Evolutionary conservation across 108 stramenopile genomes (phyloP), one percentile per base, ranked within the genome.

Genomic region (Nannochloropsis granulata): DNA sequence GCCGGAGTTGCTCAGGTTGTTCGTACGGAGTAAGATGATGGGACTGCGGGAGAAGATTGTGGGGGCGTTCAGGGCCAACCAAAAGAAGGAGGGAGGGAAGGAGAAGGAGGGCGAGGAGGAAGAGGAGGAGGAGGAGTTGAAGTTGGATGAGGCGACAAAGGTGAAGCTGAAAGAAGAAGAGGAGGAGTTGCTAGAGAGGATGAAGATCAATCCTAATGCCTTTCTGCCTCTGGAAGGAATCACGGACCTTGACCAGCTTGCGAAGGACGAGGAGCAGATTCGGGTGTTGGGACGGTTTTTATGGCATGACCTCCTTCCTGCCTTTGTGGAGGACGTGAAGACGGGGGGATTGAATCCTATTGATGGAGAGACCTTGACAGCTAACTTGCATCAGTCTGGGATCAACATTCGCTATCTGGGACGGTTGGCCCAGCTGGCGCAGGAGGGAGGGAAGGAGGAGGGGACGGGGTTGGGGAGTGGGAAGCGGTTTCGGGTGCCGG

Each of bases 331-430:
- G 13, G 92, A 93, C 14, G 90, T 95, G 78, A 84, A 92, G 13
- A 25, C 44, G 45, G 83, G 46, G 24, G 83, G 25, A 56, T 24
- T 71, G 23, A 44, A 82, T 23, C 82, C 82, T 8, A 84, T 89
- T 25, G 96, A 96, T 86, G 96, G 96, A 10, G 91, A 90, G 82
- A 89, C 91, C 42, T 88, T 97, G 21, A 94, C 82, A 13, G 82
- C 23, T 44, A 24, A 25, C 43, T 14, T 82, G 45, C 79, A 80
- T 21, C 79, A 80, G 24, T 44, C 79, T 91, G 98, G 98, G 43
- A 90, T 99, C 82, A 99, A 99, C 86, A 92, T 97, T 85, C 93
- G 98, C 12, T 98, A 99, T 87, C 86, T 98, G 13, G 98, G 98
- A 13, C 90, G 91, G 23, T 89, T 99, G 42, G 96, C 96, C 24